Conservation (phyloP, 352 stramenopile genomes). For the Phytophthora fragariae region DNA sequence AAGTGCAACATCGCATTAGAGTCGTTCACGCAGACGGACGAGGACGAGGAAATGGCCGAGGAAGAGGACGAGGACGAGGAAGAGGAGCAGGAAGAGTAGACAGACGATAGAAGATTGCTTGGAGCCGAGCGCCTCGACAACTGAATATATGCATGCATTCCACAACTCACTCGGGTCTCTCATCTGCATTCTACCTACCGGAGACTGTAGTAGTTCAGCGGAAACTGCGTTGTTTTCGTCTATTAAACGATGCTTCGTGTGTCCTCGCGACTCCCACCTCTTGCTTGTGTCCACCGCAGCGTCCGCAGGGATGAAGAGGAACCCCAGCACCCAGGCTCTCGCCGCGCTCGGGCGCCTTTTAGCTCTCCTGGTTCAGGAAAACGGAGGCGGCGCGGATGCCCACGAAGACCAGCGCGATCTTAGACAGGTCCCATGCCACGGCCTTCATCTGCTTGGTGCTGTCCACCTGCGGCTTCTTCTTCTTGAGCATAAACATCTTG, state of each 20-base stretch:
- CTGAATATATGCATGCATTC: conserved; percentile 46
- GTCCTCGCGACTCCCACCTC: background rate
- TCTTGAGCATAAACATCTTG: conserved; percentile 89
- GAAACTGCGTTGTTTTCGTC: background rate
- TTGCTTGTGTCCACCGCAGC: conserved; percentile 11
- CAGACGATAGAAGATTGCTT: conserved; percentile 39
- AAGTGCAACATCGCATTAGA: conserved; percentile 89
- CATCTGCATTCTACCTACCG: background rate
- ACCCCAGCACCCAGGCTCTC: conserved; percentile 2
- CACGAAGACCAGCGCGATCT: conserved; percentile 79
- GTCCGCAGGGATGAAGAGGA: conserved; percentile 5
- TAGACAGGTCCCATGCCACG: conserved; percentile 75
- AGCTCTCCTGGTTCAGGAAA: conserved; percentile 72
- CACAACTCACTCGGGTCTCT: conserved; percentile 5
- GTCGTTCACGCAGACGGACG: conserved; percentile 69
- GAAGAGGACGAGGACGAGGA: conserved; percentile 44
- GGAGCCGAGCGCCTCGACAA: conserved; percentile 22
- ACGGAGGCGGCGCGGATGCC: conserved; percentile 78
- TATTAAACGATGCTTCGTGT: conserved; percentile 4
- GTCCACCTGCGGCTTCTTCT: conserved; percentile 89
- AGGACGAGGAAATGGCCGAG: conserved; percentile 60
- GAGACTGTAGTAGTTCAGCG: background rate
- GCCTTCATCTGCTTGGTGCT: conserved; percentile 80
- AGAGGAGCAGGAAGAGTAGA: conserved; percentile 65
- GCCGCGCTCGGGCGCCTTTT: conserved; percentile 13